A percentile compares a stretch with the other conserved stretches of the same genome.
Conservation (phyloP, 192 early-diverging fungal genomes). For the Coemansia sp. region DNA sequence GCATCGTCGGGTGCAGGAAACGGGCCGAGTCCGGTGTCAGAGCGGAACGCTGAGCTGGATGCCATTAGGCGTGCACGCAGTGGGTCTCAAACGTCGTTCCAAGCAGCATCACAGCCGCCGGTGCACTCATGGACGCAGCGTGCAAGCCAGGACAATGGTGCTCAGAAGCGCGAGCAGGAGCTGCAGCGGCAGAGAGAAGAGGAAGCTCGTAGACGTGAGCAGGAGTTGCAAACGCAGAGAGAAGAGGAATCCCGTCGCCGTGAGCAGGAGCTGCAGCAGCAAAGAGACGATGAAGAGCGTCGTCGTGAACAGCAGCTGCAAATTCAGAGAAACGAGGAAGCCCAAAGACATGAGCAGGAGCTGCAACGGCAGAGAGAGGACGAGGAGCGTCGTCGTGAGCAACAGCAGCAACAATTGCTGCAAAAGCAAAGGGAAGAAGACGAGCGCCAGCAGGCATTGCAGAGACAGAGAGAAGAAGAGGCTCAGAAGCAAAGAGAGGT, state of each 20-base stretch:
- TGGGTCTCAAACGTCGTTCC: slow-evolving; percentile 26
- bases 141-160: slow-evolving; percentile 24
- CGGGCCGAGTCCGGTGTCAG: slow-evolving; percentile 3
- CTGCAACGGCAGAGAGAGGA: slow-evolving; percentile 17
- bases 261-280: slow-evolving; percentile 30
- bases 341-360: slow-evolving; percentile 28
- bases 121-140: slow-evolving; percentile 36
- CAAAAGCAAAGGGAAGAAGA: slow-evolving; percentile 29
- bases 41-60: slow-evolving; percentile 48
- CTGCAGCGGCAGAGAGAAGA: slow-evolving; percentile 17
- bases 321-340: slow-evolving; percentile 42
- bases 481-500: slow-evolving; percentile 22
- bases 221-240: slow-evolving; percentile 53
- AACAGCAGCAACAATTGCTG: slow-evolving; percentile 18
- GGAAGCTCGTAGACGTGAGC: slow-evolving; percentile 23
- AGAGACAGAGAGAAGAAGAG: slow-evolving; percentile 24
- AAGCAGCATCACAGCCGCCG: slow-evolving; percentile 20
- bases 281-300: slow-evolving; percentile 24
- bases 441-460: slow-evolving; percentile 22
- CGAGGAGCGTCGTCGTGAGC: slow-evolving; percentile 21
- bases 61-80: slow-evolving; percentile 31
- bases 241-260: slow-evolving; percentile 22
- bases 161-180: slow-evolving; percentile 20
- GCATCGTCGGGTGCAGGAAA: slow-evolving; percentile 14
- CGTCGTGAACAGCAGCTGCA: slow-evolving; percentile 43